Evolutionary conservation across 306 rosid genomes (phyloP), one percentile per base, ranked within the genome.

Genomic region (Geum urbanum): DNA sequence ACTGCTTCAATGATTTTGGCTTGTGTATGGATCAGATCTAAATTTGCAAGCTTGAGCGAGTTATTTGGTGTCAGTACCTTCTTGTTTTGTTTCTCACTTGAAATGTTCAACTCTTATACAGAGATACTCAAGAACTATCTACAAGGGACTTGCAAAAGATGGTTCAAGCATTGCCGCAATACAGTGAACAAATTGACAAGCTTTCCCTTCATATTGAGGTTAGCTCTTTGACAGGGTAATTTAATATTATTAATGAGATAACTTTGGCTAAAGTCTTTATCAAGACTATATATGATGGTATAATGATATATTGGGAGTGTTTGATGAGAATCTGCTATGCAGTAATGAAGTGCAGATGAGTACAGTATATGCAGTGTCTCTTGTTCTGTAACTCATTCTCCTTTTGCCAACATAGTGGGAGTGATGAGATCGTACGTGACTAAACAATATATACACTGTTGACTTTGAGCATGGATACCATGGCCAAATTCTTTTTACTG

Each of bases 161-260:
- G 92, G 99, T 91, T 80, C 96, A 88, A 87, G 99, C 99, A 72
- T 88, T 94, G 87, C 99, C 97, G 46, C 96, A 94, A 77, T 91
- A 94, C 81, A 94, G 96, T 67, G 99, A 94, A 83, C 99, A 94
- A 79, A 84, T 91, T 45, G 97, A 87, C 81, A 94, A 88, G 79
- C 99, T 94, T 78, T 91, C 99, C 65, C 91, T 94, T 73, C 99
- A 94, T 66, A 88, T 94, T 62, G 96, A 94, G 95, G 99, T 94
- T 79, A 64, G 98, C 78, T 71, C 62, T 76, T 70, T 49, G 58
- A 24, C 37, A 32, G 37, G 37, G 37, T 32, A 32, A 32, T 32
- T 32, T 32, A 9, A 40, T 8, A 40, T 18, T 11, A 57, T n/a
- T n/a, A 24, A 57, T 57, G 12, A 24, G n/a, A 57, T 40, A 19